Evolutionary conservation across 2,329 filamentous ascomycete species (phyloP), one percentile per base, ranked within the genome.

Genomic region (Zymoseptoria crescenta): DNA sequence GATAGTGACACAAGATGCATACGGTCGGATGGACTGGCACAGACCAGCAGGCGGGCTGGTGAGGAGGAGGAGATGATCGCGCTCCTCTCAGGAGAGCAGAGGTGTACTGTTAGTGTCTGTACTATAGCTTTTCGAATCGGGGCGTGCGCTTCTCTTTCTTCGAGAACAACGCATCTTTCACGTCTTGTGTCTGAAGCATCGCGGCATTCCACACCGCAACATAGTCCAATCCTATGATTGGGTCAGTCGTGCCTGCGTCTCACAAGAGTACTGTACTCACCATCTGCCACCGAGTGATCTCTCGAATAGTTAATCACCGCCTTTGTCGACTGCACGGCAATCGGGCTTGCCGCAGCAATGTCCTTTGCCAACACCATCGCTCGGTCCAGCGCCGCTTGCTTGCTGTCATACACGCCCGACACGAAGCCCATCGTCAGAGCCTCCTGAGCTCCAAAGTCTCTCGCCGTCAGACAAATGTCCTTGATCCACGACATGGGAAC

Each of bases 281-380:
- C 65, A 67, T 96, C 90, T 52, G 82, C 83, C 27, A 95, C 84
- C 1, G 81, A 80, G 72, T 91, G 84, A 73, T 96, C 91, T 68
- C 89, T 81, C 29, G 87, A 88, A 70, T 87, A 90, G 74, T 94
- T 91, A 69, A 96, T 73, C 63, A 96, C 75, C 75, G 93, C 88
- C 77, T 96, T 96, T 4, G 91, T 96, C 8, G 89, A 87, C 76
- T 91, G 84, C 64, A 93, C 88, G 1, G 91, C 91, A 21, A 97
- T 85, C 0, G 93, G 93, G 69, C 88, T 94, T 81, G 96, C 96
- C n/a, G 74, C 77, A 30, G 89, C 87, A 60, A 96, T 83, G 68
- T 85, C 68, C 9, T 70, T 75, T 0, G 88, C 90, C 68, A 88
- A 70, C 61, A 83, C 78, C 61, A 92, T 52, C 0, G 81, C 91